phyloP scores from a whole-genome alignment of 1,139 yeast species.

The Scheffersomyces cryptocercus region DNA sequence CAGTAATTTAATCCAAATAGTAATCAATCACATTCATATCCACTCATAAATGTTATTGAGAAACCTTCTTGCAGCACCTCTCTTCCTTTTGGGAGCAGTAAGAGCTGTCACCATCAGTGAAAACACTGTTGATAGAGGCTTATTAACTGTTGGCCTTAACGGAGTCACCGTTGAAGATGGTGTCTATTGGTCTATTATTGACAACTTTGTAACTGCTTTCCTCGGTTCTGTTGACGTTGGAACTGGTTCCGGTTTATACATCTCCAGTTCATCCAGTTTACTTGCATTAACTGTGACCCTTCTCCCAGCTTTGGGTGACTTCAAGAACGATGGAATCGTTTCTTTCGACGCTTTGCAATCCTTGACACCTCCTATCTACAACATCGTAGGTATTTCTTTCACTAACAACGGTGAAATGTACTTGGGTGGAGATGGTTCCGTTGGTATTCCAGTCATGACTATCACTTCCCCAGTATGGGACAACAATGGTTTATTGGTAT shows the following conservation, averaged over 20 bases:
- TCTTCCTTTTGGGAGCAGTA: background rate
- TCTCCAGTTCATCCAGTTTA: conserved; percentile 7
- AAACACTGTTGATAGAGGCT: conserved; percentile 10
- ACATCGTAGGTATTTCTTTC: conserved; percentile 10
- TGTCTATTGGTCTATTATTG: conserved; percentile 34
- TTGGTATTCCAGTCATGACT: conserved; percentile 11
- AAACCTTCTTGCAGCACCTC: background rate
- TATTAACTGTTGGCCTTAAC: conserved; percentile 6
- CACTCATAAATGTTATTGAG: background rate
- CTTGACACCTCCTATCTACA: conserved; percentile 7
- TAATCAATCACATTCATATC: background rate
- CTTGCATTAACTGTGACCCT: conserved; percentile 11
- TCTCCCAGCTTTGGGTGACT: conserved; percentile 5
- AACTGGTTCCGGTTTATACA: conserved; percentile 27
- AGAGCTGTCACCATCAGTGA: background rate
- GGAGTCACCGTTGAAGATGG: conserved; percentile 14
- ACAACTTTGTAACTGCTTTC: conserved; percentile 25
- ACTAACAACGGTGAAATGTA: conserved; percentile 12
- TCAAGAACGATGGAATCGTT: conserved; percentile 12
- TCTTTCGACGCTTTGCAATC: conserved; percentile 11
- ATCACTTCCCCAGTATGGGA: conserved; percentile 22
- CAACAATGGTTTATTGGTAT: conserved; percentile 27
- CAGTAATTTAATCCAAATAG: background rate
- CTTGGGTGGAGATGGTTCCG: conserved; percentile 10
- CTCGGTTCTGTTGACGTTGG: conserved; percentile 22